Percentiles rank a stretch among this genome's conserved stretches.
These are phyloP conservation scores for Colletotrichum sp. DNA, from an alignment of 2,329 filamentous ascomycete genomes.

Conservation along the genomic window DNA sequence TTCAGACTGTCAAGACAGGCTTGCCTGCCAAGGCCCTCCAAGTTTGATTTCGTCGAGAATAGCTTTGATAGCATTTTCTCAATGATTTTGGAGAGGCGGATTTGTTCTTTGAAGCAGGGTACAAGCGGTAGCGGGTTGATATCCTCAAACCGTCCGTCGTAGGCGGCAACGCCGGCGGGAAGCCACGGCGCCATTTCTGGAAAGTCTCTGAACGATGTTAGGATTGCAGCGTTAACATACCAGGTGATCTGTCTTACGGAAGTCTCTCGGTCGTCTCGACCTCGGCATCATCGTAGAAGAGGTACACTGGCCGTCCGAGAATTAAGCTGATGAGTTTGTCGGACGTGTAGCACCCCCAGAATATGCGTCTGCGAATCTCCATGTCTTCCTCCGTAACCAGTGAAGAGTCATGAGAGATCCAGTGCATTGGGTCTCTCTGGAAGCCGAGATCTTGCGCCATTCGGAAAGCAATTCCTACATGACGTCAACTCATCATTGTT, in stretches of 20 bases:
- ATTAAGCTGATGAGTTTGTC: constrained; percentile 28
- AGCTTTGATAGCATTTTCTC: constrained; percentile 24
- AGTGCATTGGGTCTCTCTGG: constrained; percentile 28
- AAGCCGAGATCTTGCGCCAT: constrained; percentile 33
- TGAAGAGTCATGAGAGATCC: constrained; percentile 22
- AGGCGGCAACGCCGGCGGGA: constrained; percentile 23
- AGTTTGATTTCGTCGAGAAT: neutral
- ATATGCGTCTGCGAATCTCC: constrained; percentile 31
- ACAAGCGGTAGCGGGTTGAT: constrained; percentile 18
- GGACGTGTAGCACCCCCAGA: constrained; percentile 32
- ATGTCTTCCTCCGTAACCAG: constrained; percentile 24
- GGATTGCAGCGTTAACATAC: fast-evolving
- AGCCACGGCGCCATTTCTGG: constrained; percentile 27
- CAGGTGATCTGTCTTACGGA: neutral
- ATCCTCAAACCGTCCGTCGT: neutral
- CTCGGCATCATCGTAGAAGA: constrained; percentile 16
- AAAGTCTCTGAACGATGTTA: constrained; percentile 11
- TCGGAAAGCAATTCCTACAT: constrained; percentile 30
- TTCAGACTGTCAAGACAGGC: constrained; percentile 19
- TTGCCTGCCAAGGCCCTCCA: neutral
- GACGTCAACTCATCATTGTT: neutral
- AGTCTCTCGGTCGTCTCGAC: constrained; percentile 5
- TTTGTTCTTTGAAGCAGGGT: constrained; percentile 24
- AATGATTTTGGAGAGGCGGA: constrained; percentile 20
- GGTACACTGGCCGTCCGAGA: constrained; percentile 20